Conservation (phyloP, 2,329 filamentous ascomycete species). For the Simplicillium sp. region DNA sequence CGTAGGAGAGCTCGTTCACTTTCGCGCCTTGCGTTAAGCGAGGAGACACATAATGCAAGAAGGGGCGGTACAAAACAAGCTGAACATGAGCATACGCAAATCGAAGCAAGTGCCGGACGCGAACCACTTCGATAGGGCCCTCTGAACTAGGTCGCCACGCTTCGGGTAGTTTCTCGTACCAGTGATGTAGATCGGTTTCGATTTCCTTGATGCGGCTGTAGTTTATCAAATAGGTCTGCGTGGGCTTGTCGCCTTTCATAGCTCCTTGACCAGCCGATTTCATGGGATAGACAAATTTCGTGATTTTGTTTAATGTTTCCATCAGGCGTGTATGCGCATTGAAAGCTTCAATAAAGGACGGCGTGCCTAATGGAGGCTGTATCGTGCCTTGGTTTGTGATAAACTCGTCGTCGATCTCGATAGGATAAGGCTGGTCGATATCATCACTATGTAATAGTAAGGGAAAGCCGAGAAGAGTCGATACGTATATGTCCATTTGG, state of each 20-base stretch:
- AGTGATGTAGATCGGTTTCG: slow-evolving; percentile 52
- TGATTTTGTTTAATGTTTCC: slow-evolving; percentile 53
- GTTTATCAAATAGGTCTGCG: slow-evolving; percentile 51
- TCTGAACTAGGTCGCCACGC: slow-evolving; percentile 73
- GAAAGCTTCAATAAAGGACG: slow-evolving; percentile 54
- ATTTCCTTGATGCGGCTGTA: slow-evolving; percentile 55
- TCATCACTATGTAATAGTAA: slow-evolving; percentile 54
- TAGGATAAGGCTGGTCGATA: slow-evolving; percentile 56
- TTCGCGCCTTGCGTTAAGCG: slow-evolving; percentile 43
- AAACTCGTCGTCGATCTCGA: slow-evolving; percentile 58
- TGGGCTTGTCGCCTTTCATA: slow-evolving; percentile 29
- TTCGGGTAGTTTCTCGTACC: slow-evolving; percentile 60
- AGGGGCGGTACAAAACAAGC: slow-evolving; percentile 73
- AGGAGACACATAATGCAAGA: slow-evolving; percentile 73
- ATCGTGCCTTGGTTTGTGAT: slow-evolving; percentile 50
- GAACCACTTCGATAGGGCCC: slow-evolving; percentile 61
- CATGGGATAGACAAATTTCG: slow-evolving; percentile 57
- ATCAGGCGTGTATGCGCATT: slow-evolving; percentile 58
- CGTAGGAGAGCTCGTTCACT: slow-evolving; percentile 70
- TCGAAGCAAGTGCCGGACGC: slow-evolving; percentile 66
- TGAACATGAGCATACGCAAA: slow-evolving; percentile 79
- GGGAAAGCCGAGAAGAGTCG: slow-evolving; percentile 57
- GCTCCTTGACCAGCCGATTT: slow-evolving; percentile 42
- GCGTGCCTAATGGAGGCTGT: slow-evolving; percentile 42
- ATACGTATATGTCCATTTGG: slow-evolving; percentile 63